Percentiles rank a stretch among this genome's conserved stretches.
phyloP scores from a whole-genome alignment of 805 yeast species.

The Metschnikowia cerradonensis region DNA sequence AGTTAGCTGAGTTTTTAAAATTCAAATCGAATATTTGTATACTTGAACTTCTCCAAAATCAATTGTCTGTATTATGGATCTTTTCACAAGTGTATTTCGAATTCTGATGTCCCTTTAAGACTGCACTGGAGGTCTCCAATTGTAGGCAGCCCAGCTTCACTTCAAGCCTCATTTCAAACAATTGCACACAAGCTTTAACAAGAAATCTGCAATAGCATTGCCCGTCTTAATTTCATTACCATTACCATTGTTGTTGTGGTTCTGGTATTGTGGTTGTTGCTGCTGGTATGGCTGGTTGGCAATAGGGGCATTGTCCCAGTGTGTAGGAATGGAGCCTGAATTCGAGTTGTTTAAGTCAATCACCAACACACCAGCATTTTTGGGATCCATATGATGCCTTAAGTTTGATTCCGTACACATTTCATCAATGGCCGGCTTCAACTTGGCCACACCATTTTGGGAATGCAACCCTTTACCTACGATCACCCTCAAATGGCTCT shows the following conservation, averaged over 20 bases:
- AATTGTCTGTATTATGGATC: too few species aligned
- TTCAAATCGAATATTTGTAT: too few species aligned
- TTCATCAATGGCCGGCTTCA: conserved; percentile 84
- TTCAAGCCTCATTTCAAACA: conserved; percentile 18
- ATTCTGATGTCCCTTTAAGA: too few species aligned
- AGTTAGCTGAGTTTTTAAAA: too few species aligned
- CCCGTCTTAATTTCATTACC: conserved; percentile 20
- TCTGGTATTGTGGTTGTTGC: conserved; percentile 20
- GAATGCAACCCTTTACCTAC: conserved; percentile 94
- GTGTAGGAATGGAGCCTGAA: conserved; percentile 27
- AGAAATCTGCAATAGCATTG: conserved; percentile 25
- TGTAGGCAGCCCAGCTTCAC: not conserved
- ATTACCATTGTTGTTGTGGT: conserved; percentile 13
- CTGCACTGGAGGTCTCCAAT: not conserved
- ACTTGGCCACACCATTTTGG: conserved; percentile 72
- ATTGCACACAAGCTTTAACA: conserved; percentile 31
- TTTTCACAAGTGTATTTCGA: too few species aligned
- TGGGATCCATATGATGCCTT: conserved; percentile 55
- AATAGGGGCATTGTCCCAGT: conserved; percentile 23
- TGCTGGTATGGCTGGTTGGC: conserved; percentile 22
- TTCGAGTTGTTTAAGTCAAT: conserved; percentile 48
- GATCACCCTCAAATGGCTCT: conserved; percentile 67
- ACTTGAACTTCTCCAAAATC: too few species aligned
- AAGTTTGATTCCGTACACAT: conserved; percentile 67
- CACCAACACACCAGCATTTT: conserved; percentile 77